These are phyloP conservation scores for Globisporangium cylindrosporum DNA, from an alignment of 352 stramenopile species.

Conservation along the genomic window DNA sequence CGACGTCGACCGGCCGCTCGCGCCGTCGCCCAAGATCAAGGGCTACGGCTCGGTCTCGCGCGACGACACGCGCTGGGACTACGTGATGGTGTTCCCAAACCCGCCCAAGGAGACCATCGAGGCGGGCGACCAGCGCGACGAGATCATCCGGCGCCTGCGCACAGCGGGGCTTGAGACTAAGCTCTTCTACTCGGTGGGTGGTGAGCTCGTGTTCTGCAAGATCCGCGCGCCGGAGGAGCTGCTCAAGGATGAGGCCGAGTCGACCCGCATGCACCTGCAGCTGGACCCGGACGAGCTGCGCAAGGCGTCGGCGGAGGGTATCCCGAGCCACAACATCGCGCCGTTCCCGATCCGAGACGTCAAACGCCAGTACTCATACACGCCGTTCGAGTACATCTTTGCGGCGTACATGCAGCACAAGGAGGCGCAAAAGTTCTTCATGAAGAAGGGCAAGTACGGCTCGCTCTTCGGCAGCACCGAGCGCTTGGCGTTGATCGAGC, in stretches of 20 bases:
- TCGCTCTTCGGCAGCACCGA: conserved; percentile 78
- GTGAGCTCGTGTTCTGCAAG: conserved; percentile 80
- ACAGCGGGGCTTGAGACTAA: conserved; percentile 61
- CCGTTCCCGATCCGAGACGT: conserved; percentile 81
- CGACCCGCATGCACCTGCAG: conserved; percentile 74
- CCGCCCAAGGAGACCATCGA: conserved; percentile 59
- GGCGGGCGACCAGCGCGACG: conserved; percentile 62
- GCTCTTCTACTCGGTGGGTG: conserved; percentile 69
- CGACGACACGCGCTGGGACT: conserved; percentile 62
- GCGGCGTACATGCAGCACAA: conserved; percentile 71
- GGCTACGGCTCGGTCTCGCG: conserved; percentile 50
- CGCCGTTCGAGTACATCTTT: conserved; percentile 85
- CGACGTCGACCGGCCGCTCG: conserved; percentile 20
- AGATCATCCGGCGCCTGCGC: conserved; percentile 72
- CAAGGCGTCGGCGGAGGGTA: conserved; percentile 59
- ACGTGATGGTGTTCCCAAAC: conserved; percentile 84
- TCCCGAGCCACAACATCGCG: conserved; percentile 68
- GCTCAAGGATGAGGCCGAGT: conserved; percentile 63
- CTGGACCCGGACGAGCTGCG: conserved; percentile 62
- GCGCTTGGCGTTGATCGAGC: conserved; percentile 77
- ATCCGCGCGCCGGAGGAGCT: conserved; percentile 74
- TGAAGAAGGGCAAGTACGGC: conserved; percentile 50
- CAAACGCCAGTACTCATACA: conserved; percentile 74
- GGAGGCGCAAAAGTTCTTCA: conserved; percentile 68
- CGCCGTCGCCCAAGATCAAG: conserved; percentile 30